Evolutionary conservation across 805 yeast species (phyloP).

Genomic region (Wickerhamiella vanderwaltii): DNA sequence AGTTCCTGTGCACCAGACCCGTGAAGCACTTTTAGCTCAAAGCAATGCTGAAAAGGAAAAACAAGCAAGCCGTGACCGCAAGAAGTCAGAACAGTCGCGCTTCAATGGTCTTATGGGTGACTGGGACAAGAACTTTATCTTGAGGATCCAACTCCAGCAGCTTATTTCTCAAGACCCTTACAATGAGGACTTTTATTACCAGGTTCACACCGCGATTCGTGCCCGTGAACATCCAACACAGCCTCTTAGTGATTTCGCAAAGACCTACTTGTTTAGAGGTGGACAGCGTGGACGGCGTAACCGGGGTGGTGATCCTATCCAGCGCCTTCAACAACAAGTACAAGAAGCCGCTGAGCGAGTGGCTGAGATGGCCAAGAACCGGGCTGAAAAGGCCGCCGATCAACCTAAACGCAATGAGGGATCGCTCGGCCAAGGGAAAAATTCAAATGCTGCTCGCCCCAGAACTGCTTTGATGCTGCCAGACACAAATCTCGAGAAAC

Average conservation of each 20-base stretch:
- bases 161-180: slow-evolving; percentile 95
- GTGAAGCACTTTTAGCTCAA: slow-evolving; percentile 4
- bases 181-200: slow-evolving; percentile 92
- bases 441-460: slow-evolving; percentile 17
- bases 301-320: slow-evolving; percentile 62
- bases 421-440: slow-evolving; percentile 48
- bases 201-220: slow-evolving; percentile 71
- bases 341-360: slow-evolving; percentile 94
- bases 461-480: slow-evolving; percentile 27
- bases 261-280: slow-evolving; percentile 80
- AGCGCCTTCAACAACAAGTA: slow-evolving; percentile 96
- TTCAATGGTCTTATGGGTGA: slow-evolving; percentile 95
- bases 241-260: slow-evolving; percentile 72
- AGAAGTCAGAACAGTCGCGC: slow-evolving; percentile 8
- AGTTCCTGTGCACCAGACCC: slow-evolving; percentile 6
- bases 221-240: slow-evolving; percentile 38
- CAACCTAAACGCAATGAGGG: slow-evolving; percentile 47
- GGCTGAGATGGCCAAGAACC: slow-evolving; percentile 79
- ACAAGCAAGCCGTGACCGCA: slow-evolving; percentile 5
- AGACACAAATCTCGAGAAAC: slow-evolving; percentile 28
- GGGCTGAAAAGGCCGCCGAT: slow-evolving; percentile 56
- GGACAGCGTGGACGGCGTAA: slow-evolving; percentile 57
- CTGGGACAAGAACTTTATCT: slow-evolving; percentile 89
- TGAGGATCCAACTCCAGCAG: slow-evolving; percentile 87
- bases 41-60: slow-evolving; percentile 7